phyloP scores from a whole-genome alignment of 345 rosid species.

The Salix dunnii region DNA sequence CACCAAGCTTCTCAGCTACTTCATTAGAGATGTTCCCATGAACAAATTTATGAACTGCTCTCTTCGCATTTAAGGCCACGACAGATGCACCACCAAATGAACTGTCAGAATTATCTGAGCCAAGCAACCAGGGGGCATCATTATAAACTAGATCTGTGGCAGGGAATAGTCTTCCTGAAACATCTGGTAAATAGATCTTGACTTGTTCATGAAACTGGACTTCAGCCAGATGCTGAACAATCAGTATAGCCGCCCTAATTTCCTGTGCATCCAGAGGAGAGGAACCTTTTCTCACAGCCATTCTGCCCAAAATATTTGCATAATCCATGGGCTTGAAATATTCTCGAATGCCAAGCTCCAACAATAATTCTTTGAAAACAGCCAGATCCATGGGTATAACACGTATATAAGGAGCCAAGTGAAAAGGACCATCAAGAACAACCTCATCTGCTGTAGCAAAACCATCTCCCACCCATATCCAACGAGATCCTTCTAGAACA shows the following conservation, averaged over 20 bases:
- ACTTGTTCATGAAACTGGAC: constrained; percentile 55
- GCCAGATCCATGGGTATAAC: constrained; percentile 88
- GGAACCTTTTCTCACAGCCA: constrained; percentile 72
- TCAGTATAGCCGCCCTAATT: constrained; percentile 72
- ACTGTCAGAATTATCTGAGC: constrained; percentile 53
- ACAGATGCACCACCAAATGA: constrained; percentile 53
- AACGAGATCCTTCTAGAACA: constrained; percentile 94
- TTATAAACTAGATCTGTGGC: constrained; percentile 81
- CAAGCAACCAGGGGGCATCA: constrained; percentile 96
- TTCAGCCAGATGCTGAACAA: constrained; percentile 91
- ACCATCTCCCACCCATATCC: constrained; percentile 99
- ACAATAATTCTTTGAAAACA: constrained; percentile 72
- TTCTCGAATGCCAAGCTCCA: constrained; percentile 85
- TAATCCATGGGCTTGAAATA: constrained; percentile 75
- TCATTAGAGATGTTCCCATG: constrained; percentile 93
- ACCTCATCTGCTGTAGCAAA: constrained; percentile 88
- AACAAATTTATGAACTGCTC: constrained; percentile 68
- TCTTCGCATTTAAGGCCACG: constrained; percentile 54
- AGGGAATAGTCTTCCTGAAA: constrained; percentile 67
- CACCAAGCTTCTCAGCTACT: constrained; percentile 94
- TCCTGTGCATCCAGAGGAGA: constrained; percentile 68
- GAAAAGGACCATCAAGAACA: constrained; percentile 92
- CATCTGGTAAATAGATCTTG: constrained; percentile 77
- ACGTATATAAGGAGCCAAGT: constrained; percentile 87
- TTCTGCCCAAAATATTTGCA: constrained; percentile 72